Conservation (phyloP, 2,329 filamentous ascomycete genomes). For the Hirsutella minnesotensis region DNA sequence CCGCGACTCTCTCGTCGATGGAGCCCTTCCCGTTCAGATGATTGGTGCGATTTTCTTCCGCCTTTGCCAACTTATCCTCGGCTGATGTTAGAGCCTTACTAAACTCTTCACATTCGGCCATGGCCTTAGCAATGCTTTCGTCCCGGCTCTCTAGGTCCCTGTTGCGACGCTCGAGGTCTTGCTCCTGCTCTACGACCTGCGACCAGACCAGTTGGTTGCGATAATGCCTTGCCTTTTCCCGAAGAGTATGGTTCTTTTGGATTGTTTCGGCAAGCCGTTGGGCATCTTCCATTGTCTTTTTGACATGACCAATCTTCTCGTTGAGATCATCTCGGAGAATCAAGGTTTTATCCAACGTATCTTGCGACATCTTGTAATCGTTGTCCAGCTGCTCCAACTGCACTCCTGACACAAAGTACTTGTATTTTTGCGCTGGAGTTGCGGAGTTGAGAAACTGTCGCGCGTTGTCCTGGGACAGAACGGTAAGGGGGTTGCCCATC, state of each 20-base stretch:
- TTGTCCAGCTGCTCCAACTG: constrained; percentile 85
- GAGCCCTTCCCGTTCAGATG: constrained; percentile 33
- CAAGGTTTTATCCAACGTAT: constrained; percentile 57
- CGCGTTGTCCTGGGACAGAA: constrained; percentile 90
- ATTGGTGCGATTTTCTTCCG: constrained; percentile 25
- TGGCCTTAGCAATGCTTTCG: constrained; percentile 13
- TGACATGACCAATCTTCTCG: constrained; percentile 20
- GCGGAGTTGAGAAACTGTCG: constrained; percentile 85
- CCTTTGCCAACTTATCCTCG: constrained; percentile 31
- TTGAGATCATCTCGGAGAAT: constrained; percentile 23
- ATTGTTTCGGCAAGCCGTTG: constrained; percentile 52
- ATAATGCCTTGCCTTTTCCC: constrained; percentile 45
- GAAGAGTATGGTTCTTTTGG: constrained; percentile 53
- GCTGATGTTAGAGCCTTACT: constrained; percentile 36
- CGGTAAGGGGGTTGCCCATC: constrained; percentile 93
- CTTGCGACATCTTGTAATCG: constrained; percentile 76
- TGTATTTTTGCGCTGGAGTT: constrained; percentile 77
- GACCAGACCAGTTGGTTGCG: constrained; percentile 70
- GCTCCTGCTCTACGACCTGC: constrained; percentile 70
- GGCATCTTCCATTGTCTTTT: constrained; percentile 42
- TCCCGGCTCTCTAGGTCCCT: constrained; percentile 14
- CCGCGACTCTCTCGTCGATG: constrained; percentile 28
- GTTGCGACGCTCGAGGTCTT: constrained; percentile 25
- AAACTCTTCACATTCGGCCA: constrained; percentile 22
- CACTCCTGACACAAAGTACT: constrained; percentile 89